Evolutionary conservation across 2,329 filamentous ascomycete genomes (phyloP), one percentile per base, ranked within the genome.

Genomic region (Neoascochyta sp.): DNA sequence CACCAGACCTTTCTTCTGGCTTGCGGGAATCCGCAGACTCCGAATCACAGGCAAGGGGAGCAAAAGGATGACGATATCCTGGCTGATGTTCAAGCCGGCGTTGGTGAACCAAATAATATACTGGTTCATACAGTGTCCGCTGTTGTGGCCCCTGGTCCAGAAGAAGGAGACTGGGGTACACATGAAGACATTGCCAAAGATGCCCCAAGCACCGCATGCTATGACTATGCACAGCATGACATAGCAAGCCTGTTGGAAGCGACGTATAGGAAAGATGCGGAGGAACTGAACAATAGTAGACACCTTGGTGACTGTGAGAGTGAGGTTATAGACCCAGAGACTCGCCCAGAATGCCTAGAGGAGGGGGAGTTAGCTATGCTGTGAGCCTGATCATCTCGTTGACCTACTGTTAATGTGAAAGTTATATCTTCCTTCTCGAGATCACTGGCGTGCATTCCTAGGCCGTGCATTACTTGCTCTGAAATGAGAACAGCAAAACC

Each of bases 1-100:
- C 9, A 55, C 47, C 2, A 68, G 37, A 11, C 56, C 57, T 25
- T 51, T 39, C 41, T 65, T 67, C 34, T 66, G 58, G 4, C 39
- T 41, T 16, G 26, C 39, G 3, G 56, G 50, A 27, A 67, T 54
- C 5, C 50, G 43, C 9, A 68, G 43, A 4, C 43, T 48, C 25
- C 42, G 44, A 13, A 63, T 36, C 3, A 61, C 41, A 2, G 45
- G 44, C 23, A 63, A 47, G 2, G 59, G 60, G 9, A 63, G 38
- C 5, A 57, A 23, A 9, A 62, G 43, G 15, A 64, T 53, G 14
- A 48, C 26, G n/a, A 62, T 34, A 23, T 63, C 60, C 31, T 51
- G 50, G 4, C 32, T 32, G 18, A 64, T 61, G 23, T 60, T 62
- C 16, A 60, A 30, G 2, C 41, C 42, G 6, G 51, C 57, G 25